phyloP scores from a whole-genome alignment of 78 protist genomes.

The Dictyostelium brefeldianum region DNA sequence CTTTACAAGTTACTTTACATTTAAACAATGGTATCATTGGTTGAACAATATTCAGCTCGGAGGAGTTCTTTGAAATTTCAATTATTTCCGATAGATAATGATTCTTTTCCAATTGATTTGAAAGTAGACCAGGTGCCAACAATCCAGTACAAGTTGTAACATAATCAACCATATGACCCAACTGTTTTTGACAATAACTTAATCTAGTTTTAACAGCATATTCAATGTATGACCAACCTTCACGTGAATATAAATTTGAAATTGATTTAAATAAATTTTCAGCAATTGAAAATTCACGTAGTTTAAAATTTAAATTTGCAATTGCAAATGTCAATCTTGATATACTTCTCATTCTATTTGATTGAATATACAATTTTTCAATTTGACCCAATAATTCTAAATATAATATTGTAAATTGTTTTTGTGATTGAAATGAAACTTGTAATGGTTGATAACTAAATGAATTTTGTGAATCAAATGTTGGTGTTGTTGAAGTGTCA shows the following conservation, averaged over 20 bases:
- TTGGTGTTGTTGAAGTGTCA: not conserved
- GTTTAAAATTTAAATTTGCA: constrained; percentile 35
- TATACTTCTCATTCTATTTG: constrained; percentile 50
- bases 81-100: constrained; percentile 37
- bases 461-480: not conserved
- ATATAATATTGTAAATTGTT: constrained; percentile 40
- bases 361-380: constrained; percentile 43
- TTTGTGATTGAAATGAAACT: constrained; percentile 22
- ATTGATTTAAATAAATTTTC: constrained; percentile 40
- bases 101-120: constrained; percentile 11
- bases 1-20: constrained; percentile 17
- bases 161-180: constrained; percentile 51
- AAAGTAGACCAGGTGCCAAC: constrained; percentile 49
- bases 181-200: constrained; percentile 48
- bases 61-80: not conserved
- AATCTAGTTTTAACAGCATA: constrained; percentile 60
- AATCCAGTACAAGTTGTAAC: constrained; percentile 29
- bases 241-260: constrained; percentile 47
- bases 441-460: constrained; percentile 50
- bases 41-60: constrained; percentile 35
- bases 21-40: constrained; percentile 68
- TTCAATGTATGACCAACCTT: constrained; percentile 44
- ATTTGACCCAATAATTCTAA: constrained; percentile 29
- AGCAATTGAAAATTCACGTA: constrained; percentile 19
- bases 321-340: constrained; percentile 47